Base-by-base conservation (phyloP, 345 rosid genomes). In the Erodium maritimum region DNA sequence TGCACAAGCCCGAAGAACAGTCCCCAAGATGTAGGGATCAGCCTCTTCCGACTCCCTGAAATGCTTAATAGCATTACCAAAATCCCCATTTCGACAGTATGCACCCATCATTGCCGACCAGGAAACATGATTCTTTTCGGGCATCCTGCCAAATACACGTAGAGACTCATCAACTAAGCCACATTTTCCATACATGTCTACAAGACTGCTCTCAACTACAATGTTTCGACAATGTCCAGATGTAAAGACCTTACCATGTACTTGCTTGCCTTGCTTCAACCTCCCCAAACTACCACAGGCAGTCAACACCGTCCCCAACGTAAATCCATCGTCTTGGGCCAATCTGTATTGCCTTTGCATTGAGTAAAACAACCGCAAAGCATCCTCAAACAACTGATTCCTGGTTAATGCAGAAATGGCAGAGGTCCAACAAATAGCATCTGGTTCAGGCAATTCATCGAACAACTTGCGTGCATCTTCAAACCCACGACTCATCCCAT, bases 111-210 rank as follows among this genome's bases (percentile, higher is more conserved):
- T 69, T 4, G 96, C 98, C 55, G 82, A 77, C 89, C 87, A 77
- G n/a, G 96, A 91, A 67, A 91, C 77, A 0, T 77, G 66, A 72
- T 88, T 91, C 73, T 77, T 88, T 46, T 54, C 58, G 25, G 64
- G 58, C 91, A 91, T 91, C 56, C 82, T 73, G 72, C 80, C 80
- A 54, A 91, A 88, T 68, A 82, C 83, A 52, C 65, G 59, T 57
- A 69, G 85, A 66, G 96, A 82, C 59, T 76, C 78, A 21, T 68
- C 37, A 11, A 80, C 70, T 23, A 71, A 67, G 58, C 95, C 70
- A 1, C 93, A 88, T 84, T 91, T 91, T 48, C 90, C 98, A 64
- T 88, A 91, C 96, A 91, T 88, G 79, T 88, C 95, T 55, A 91
- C 75, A 42, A 91, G 88, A 61, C 91, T 85, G 69, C 96, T 91